Evolutionary conservation across 2,329 filamentous ascomycete genomes (phyloP), one percentile per base, ranked within the genome.

Genomic region (Nothopassalora personata): DNA sequence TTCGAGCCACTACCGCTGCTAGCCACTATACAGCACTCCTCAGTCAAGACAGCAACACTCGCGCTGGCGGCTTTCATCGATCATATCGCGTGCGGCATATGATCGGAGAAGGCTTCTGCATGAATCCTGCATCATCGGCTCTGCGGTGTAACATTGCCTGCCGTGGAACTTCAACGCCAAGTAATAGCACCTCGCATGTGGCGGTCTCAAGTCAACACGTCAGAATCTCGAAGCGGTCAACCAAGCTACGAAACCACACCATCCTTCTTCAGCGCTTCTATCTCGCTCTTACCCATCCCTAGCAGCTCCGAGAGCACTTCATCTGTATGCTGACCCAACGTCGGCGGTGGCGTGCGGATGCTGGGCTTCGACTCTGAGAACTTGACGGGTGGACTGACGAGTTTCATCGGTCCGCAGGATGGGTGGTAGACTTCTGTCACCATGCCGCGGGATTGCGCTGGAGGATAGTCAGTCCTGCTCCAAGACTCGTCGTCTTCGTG

Each of bases 311-410:
- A 71, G 59, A 96, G 74, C 5, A 96, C 81, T 72, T 94, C 89
- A 65, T 90, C 80, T 0, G 91, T 96, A 74, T 96, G 91, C 75
- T 96, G 85, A 0, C 92, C 94, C 34, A 99, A 76, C 7, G 87
- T 89, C 1, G 94, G 94, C 18, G 94, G 94, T 28, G 89, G 83
- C 3, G 80, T 87, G 34, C 93, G 81, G 43, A 96, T 85, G 3
- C 85, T 83, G 0, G 92, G 91, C 66, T 83, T 86, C 28, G 88
- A 89, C 66, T 92, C 86, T 5, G 91, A 96, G 73, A 91, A 96
- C 73, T 99, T 99, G 60, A 99, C 87, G 0, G 94, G 94, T 0
- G 91, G 95, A 70, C 96, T 97, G 56, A 99, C 88, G 70, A 99
- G 78, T 75, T 91, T 92, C 63, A 99, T 87, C 0, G 87, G 83